Conservation (phyloP, 345 rosid genomes). For the Hypericum androsaemum region DNA sequence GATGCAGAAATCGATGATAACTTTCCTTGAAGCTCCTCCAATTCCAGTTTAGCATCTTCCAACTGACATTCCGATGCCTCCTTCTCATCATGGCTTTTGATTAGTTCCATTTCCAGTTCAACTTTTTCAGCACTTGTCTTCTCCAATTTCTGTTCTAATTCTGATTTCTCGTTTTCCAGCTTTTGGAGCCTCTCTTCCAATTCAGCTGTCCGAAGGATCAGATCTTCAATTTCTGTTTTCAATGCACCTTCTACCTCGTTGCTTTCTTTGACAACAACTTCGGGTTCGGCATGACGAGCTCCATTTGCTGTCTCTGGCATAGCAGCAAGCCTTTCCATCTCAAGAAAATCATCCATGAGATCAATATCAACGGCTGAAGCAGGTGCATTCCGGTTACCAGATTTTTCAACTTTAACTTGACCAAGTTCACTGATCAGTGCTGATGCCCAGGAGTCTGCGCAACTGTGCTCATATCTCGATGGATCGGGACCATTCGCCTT, state of each 20-base stretch:
- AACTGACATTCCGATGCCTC: slow-evolving; percentile 32
- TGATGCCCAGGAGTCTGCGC: slow-evolving; percentile 29
- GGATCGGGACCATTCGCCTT: slow-evolving; percentile 19
- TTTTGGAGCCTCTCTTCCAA: slow-evolving; percentile 30
- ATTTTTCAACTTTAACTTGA: slow-evolving; percentile 32
- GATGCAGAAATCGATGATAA: slow-evolving; percentile 33
- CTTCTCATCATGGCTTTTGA: slow-evolving; percentile 37
- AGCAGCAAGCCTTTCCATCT: slow-evolving; percentile 83
- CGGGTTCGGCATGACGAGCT: slow-evolving; percentile 23
- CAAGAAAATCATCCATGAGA: slow-evolving; percentile 96
- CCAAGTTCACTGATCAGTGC: slow-evolving; percentile 24
- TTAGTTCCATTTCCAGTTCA: slow-evolving; percentile 39
- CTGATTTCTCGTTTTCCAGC: slow-evolving; percentile 19
- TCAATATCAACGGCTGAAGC: slow-evolving; percentile 37
- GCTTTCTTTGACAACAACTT: slow-evolving; percentile 19
- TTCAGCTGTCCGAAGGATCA: slow-evolving; percentile 40
- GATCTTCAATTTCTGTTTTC: slow-evolving; percentile 41
- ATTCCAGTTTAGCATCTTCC: slow-evolving; percentile 35
- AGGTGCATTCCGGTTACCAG: slow-evolving; percentile 24
- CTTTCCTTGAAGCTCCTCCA: slow-evolving; percentile 31
- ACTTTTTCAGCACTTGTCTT: slow-evolving; percentile 44
- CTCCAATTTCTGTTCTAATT: slow-evolving; percentile 51
- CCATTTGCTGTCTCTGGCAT: slow-evolving; percentile 33
- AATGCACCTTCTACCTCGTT: slow-evolving; percentile 21
- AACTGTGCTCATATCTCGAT: slow-evolving; percentile 20